Base-by-base conservation (phyloP, 2,329 filamentous ascomycete species). In the Chaetomium sp. region DNA sequence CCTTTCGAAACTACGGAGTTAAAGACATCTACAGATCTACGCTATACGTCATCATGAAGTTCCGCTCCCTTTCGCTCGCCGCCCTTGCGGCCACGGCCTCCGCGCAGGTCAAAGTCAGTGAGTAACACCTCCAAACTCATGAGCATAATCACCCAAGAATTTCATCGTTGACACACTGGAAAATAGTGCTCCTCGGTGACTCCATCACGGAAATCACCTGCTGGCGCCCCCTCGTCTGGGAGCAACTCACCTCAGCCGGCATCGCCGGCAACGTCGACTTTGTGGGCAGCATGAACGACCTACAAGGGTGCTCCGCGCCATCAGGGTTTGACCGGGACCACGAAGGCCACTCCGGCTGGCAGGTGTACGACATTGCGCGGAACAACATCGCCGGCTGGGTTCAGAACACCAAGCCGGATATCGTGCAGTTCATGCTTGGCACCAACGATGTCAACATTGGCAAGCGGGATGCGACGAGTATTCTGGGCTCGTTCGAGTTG, bases 351-450 rank as follows among this genome's bases (percentile, higher is more conserved):
- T 71, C 71, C 12, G 73, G 74, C 9, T 75, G 67, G 61, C 67
- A 72, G 34, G 72, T 71, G 42, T 70, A 73, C 59, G 68, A 76
- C 60, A 73, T 76, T 54, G 73, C 73, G 11, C 68, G 68, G 54
- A 69, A 69, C 53, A 67, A 75, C 61, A 66, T 75, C 6, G 64
- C 61, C 3, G 66, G 65, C 35, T 76, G 73, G 74, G 64, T 75
- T 9, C 62, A 65, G 11, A 64, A 38, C 51, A 67, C 69, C 5
- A 67, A 64, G 40, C 69, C 74, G 8, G 74, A 76, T 55, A 67
- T 76, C 19, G 70, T 76, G 1, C 70, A 70, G 64, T 74, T 74
- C 62, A 74, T 74, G 70, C 67, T 76, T 11, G 74, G 74, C 36
- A 76, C 73, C 4, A 75, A 76, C 61, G 74, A 77, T 59, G 68